These are phyloP conservation scores for Pythium sp. DNA, from an alignment of 352 stramenopile genomes.

Conservation along the genomic window DNA sequence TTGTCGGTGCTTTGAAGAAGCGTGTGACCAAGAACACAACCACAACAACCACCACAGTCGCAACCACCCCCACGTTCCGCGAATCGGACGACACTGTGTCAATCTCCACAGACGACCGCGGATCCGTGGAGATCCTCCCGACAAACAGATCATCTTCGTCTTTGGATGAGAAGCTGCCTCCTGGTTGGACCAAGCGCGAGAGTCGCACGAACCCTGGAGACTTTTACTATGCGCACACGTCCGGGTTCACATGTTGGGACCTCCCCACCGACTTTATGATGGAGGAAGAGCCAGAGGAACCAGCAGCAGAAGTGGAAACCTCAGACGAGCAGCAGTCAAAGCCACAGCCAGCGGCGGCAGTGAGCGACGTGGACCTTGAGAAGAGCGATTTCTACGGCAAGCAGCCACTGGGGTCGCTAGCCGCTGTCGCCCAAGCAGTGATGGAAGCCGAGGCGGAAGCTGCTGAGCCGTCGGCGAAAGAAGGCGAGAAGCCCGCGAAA, in stretches of 20 bases:
- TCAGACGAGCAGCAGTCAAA: slow-evolving; percentile 4
- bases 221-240: slow-evolving; percentile 66
- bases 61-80: slow-evolving; percentile 19
- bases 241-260: slow-evolving; percentile 66
- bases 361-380: slow-evolving; percentile 11
- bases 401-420: slow-evolving; percentile 13
- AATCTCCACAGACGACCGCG: slow-evolving; percentile 33
- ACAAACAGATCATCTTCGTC: slow-evolving; percentile 1
- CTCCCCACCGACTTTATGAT: slow-evolving; percentile 33
- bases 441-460: slow-evolving; percentile 25
- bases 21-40: slow-evolving; percentile 21
- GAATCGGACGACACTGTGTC: slow-evolving; percentile 51
- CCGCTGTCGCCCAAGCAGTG: slow-evolving; percentile 12
- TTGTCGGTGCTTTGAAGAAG: slow-evolving; percentile 34
- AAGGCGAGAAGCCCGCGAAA: slow-evolving; percentile 26
- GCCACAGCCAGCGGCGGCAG: neutral
- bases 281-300: slow-evolving; percentile 12
- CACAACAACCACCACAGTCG: slow-evolving; percentile 1
- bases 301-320: neutral
- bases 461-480: slow-evolving; percentile 6
- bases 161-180: slow-evolving; percentile 24
- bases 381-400: slow-evolving; percentile 24
- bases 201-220: slow-evolving; percentile 60
- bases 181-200: slow-evolving; percentile 62
- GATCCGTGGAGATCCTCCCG: slow-evolving; percentile 21